These are phyloP conservation scores for Morella rubra DNA, from an alignment of 306 rosid genomes.

Conservation along the genomic window DNA sequence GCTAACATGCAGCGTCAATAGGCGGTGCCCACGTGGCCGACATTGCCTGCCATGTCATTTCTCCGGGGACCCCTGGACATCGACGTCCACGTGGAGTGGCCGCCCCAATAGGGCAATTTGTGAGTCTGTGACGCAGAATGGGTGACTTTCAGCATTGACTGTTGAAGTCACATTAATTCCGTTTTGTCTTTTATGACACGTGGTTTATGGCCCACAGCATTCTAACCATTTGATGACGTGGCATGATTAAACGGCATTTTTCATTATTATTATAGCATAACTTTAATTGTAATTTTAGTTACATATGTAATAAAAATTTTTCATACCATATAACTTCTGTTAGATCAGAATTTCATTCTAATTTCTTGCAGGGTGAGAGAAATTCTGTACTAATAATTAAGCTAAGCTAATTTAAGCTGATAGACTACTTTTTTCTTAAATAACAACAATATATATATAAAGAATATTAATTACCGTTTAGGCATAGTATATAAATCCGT, in stretches of 20 bases:
- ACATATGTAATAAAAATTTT: too few species aligned
- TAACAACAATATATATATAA: too few species aligned
- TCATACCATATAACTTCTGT: too few species aligned
- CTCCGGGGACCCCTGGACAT: slow-evolving; percentile 27
- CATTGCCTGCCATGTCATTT: slow-evolving; percentile 29
- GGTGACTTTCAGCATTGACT: slow-evolving; percentile 20
- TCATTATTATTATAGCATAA: too few species aligned
- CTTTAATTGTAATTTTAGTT: too few species aligned
- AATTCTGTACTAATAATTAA: too few species aligned
- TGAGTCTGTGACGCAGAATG: slow-evolving; percentile 4
- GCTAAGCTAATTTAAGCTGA: too few species aligned
- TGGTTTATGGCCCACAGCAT: neutral
- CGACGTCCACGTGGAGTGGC: slow-evolving; percentile 51
- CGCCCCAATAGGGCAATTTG: slow-evolving; percentile 16
- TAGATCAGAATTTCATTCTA: too few species aligned
- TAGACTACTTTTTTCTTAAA: too few species aligned
- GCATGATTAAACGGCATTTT: neutral
- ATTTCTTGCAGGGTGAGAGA: too few species aligned
- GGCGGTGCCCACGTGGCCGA: slow-evolving; percentile 41
- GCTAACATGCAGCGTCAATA: slow-evolving; percentile 36
- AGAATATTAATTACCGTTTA: too few species aligned
- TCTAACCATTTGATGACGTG: neutral
- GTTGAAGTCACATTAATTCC: slow-evolving; percentile 28
- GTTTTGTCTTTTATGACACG: slow-evolving; percentile 13
- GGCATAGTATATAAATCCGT: too few species aligned